A percentile compares a stretch with the other conserved stretches of the same genome.
phyloP scores from a whole-genome alignment of 2,329 filamentous ascomycete species.

The Aspergillus ruber region DNA sequence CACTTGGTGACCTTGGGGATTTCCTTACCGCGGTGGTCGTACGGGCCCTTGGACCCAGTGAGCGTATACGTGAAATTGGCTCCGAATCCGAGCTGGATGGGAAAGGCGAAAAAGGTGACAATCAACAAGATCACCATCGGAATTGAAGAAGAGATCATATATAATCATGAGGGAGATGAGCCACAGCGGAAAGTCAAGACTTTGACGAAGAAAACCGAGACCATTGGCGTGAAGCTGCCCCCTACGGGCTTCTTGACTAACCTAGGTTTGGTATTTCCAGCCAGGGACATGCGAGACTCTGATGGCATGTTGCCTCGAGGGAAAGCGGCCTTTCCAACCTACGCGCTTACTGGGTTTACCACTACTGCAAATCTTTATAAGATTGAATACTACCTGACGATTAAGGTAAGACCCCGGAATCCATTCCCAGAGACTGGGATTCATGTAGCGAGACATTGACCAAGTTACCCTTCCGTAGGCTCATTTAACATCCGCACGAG shows the following conservation, averaged over 20 bases:
- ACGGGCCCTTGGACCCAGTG: conserved; percentile 89
- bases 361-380: conserved; percentile 93
- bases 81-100: conserved; percentile 86
- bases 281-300: conserved; percentile 76
- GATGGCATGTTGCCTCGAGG: conserved; percentile 83
- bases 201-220: conserved; percentile 74
- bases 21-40: conserved; percentile 90
- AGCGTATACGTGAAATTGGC: conserved; percentile 92
- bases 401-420: conserved; percentile 61
- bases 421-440: not conserved
- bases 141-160: conserved; percentile 98
- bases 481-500: conserved; percentile 76
- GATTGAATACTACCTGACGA: conserved; percentile 91
- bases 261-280: conserved; percentile 81
- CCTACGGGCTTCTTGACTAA: conserved; percentile 92
- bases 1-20: conserved; percentile 88
- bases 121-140: conserved; percentile 90
- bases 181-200: conserved; percentile 84
- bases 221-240: conserved; percentile 75
- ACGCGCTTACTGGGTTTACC: conserved; percentile 83
- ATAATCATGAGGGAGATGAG: conserved; percentile 94
- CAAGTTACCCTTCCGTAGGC: conserved; percentile 52
- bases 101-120: conserved; percentile 82
- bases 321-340: conserved; percentile 81
- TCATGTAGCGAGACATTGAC: too few species aligned